Conservation (phyloP, 2,329 filamentous ascomycete genomes). For the Lachnellula cervina region DNA sequence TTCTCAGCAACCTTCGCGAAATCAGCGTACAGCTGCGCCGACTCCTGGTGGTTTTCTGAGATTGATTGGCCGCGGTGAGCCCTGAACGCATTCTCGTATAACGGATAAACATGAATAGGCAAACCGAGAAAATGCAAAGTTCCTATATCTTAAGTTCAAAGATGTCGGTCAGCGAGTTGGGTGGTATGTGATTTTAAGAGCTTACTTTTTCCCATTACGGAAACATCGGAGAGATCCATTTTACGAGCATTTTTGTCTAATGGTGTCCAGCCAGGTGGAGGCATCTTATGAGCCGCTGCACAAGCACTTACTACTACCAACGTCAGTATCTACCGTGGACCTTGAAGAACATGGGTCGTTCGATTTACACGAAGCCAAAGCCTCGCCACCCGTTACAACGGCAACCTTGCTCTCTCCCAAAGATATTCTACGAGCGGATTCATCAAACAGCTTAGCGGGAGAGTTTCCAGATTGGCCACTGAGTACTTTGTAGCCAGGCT, state of each 20-base stretch:
- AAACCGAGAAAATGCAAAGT: slow-evolving; percentile 53
- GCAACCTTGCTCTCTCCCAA: slow-evolving; percentile 50
- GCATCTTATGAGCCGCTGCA: slow-evolving; percentile 46
- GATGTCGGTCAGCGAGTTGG: background rate
- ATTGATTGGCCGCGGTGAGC: slow-evolving; percentile 51
- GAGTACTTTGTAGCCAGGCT: slow-evolving; percentile 43
- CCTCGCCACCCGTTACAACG: slow-evolving; percentile 59
- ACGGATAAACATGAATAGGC: slow-evolving; percentile 62
- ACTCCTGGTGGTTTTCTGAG: slow-evolving; percentile 53
- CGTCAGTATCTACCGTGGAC: slow-evolving; percentile 21
- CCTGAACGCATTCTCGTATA: slow-evolving; percentile 62
- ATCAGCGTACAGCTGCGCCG: slow-evolving; percentile 53
- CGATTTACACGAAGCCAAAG: slow-evolving; percentile 51
- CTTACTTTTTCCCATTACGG: slow-evolving; percentile 39
- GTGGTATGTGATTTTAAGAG: slow-evolving; percentile 5
- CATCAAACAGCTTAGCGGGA: slow-evolving; percentile 57
- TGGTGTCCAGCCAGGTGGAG: slow-evolving; percentile 56
- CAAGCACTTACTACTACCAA: slow-evolving; percentile 45
- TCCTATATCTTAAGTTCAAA: slow-evolving; percentile 43
- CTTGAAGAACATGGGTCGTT: background rate
- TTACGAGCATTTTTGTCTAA: slow-evolving; percentile 41
- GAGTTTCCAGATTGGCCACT: slow-evolving; percentile 60
- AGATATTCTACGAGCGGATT: slow-evolving; percentile 54
- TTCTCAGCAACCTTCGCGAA: slow-evolving; percentile 53
- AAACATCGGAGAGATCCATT: slow-evolving; percentile 47